Percentiles rank a stretch among this genome's conserved stretches.
These are phyloP conservation scores for Cardamine resedifolia DNA, from an alignment of 345 rosid species.

Conservation along the genomic window DNA sequence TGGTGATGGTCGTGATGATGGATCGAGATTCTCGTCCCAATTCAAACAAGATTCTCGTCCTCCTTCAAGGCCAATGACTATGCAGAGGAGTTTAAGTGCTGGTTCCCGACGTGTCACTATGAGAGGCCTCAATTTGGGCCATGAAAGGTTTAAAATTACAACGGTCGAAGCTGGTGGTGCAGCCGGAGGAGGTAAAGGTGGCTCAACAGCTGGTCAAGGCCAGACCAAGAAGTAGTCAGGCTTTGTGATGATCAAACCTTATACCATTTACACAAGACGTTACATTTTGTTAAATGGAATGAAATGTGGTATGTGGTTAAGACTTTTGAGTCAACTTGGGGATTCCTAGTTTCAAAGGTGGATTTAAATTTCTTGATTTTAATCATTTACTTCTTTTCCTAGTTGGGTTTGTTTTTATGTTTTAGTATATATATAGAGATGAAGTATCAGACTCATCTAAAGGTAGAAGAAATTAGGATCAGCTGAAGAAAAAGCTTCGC, in stretches of 20 bases:
- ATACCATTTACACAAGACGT: constrained; percentile 2
- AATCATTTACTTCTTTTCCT: too few species aligned
- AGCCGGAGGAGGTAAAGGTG: constrained; percentile 31
- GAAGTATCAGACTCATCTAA: constrained; percentile 8
- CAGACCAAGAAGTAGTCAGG: constrained; percentile 34
- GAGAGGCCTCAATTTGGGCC: constrained; percentile 15
- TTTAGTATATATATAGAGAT: not conserved
- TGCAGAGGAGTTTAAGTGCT: constrained; percentile 35
- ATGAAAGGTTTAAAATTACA: constrained; percentile 36
- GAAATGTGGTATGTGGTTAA: constrained; percentile 15
- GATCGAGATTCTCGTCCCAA: too few species aligned
- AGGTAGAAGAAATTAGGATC: not conserved
- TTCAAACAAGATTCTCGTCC: constrained; percentile 27
- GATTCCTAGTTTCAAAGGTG: too few species aligned
- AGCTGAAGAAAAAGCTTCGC: constrained; percentile 1
- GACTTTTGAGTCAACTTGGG: too few species aligned
- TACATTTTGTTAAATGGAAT: not conserved
- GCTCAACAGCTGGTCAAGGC: constrained; percentile 30
- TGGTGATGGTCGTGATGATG: not conserved
- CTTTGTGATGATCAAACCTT: constrained; percentile 9
- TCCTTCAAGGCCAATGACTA: constrained; percentile 24
- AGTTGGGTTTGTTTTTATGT: constrained; percentile 7
- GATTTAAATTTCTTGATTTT: not conserved
- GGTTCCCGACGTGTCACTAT: constrained; percentile 7
- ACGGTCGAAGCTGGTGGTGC: constrained; percentile 18